These are phyloP conservation scores for Uromyces viciae-fabae DNA, from an alignment of 1,284 basidiomycete species.

Conservation along the genomic window DNA sequence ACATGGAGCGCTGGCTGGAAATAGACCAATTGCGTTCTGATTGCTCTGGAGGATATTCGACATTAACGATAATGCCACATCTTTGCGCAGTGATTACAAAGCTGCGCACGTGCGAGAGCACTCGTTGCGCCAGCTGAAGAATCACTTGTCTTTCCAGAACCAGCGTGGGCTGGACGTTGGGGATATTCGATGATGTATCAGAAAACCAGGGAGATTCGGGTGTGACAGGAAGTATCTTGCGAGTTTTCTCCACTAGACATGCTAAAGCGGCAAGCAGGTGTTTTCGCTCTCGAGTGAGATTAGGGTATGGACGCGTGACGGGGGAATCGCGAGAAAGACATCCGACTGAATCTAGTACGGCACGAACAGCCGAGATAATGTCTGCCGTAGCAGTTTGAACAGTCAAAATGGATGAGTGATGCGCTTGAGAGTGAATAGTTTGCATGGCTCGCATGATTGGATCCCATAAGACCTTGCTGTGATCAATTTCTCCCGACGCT, in stretches of 20 bases:
- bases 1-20: constrained; percentile 12
- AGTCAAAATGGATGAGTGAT: background rate
- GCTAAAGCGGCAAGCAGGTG: constrained; percentile 77
- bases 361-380: constrained; percentile 90
- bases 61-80: background rate
- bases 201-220: constrained; percentile 39
- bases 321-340: constrained; percentile 79
- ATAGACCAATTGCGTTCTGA: background rate
- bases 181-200: background rate
- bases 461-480: background rate
- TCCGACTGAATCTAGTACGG: constrained; percentile 75
- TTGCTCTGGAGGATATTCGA: background rate
- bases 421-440: background rate
- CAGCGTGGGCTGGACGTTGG: background rate
- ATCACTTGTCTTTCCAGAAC: constrained; percentile 54
- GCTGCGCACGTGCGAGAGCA: constrained; percentile 56
- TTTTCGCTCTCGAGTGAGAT: constrained; percentile 73
- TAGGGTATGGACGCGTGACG: constrained; percentile 65
- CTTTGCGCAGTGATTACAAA: constrained; percentile 13
- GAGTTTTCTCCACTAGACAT: constrained; percentile 76
- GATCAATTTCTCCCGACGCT: background rate
- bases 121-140: constrained; percentile 56
- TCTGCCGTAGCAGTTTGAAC: constrained; percentile 21
- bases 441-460: constrained; percentile 4
- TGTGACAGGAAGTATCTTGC: constrained; percentile 64